These are phyloP conservation scores for Alternaria brassicicola DNA, from an alignment of 2,329 filamentous ascomycete species.

Conservation along the genomic window DNA sequence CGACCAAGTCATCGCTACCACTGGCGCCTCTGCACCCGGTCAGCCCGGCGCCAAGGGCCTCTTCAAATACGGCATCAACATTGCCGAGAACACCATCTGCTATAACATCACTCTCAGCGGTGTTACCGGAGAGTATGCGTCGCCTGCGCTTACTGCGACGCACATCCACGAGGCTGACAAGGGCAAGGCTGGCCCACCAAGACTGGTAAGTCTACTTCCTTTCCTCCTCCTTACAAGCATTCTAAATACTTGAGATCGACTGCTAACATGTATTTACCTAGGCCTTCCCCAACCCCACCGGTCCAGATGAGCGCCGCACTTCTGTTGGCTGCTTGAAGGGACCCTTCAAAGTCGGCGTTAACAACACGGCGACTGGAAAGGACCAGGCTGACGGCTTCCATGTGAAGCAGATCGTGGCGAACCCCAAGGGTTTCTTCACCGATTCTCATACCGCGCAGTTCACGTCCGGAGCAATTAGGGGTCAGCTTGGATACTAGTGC, in stretches of 20 bases:
- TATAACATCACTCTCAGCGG: constrained; percentile 59
- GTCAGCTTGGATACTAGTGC: constrained; percentile 45
- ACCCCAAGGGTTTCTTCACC: constrained; percentile 59
- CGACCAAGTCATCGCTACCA: constrained; percentile 57
- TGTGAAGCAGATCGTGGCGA: constrained; percentile 58
- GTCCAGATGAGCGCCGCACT: constrained; percentile 42
- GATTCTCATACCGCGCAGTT: constrained; percentile 60
- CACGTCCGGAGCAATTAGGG: constrained; percentile 59
- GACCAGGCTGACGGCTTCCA: constrained; percentile 58
- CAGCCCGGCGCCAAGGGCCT: constrained; percentile 54
- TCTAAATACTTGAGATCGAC: too few species aligned
- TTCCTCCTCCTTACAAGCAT: neutral
- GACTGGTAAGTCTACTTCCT: constrained; percentile 46
- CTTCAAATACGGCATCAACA: constrained; percentile 62
- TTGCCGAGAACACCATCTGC: constrained; percentile 52
- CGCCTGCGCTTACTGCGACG: constrained; percentile 59
- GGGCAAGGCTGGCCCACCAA: constrained; percentile 58
- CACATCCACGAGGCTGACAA: constrained; percentile 60
- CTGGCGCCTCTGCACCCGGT: constrained; percentile 48
- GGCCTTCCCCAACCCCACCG: constrained; percentile 40
- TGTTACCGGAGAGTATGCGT: constrained; percentile 59
- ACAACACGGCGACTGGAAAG: constrained; percentile 42
- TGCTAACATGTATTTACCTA: neutral
- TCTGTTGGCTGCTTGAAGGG: constrained; percentile 38
- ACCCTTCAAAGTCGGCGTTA: constrained; percentile 36